Conservation (phyloP, 441 rosid species). For the Omphalea diandra region DNA sequence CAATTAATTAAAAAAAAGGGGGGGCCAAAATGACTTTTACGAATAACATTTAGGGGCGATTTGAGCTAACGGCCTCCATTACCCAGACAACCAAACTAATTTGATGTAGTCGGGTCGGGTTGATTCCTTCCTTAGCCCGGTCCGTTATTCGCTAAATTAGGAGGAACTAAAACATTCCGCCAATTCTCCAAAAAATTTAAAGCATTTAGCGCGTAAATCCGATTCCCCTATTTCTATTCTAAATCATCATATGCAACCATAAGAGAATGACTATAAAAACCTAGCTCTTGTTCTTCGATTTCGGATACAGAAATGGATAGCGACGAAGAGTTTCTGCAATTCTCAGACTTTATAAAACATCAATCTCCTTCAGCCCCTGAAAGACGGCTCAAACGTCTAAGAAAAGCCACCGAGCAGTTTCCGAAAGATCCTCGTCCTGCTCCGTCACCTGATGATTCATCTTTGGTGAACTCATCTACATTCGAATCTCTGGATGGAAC, state of each 20-base stretch:
- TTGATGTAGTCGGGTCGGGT: too few relatives aligned
- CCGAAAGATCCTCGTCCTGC: conserved; percentile 20
- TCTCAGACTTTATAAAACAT: conserved; percentile 42
- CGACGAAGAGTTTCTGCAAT: conserved; percentile 48
- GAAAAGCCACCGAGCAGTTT: conserved; percentile 37
- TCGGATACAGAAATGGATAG: conserved; percentile 49
- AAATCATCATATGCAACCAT: not conserved
- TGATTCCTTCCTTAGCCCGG: too few relatives aligned
- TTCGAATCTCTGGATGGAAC: not conserved
- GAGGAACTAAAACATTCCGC: not conserved
- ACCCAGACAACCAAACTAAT: too few relatives aligned
- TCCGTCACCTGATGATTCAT: conserved; percentile 24
- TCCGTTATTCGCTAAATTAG: not conserved
- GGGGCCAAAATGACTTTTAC: too few relatives aligned
- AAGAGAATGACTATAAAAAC: conserved; percentile 2
- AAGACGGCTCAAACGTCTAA: conserved; percentile 70
- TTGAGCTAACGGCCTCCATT: too few relatives aligned
- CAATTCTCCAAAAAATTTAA: not conserved
- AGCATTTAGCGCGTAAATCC: conserved; percentile 22
- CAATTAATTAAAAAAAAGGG: too few relatives aligned
- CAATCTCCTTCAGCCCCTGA: conserved; percentile 40
- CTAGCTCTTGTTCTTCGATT: not conserved
- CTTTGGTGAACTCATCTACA: conserved; percentile 12
- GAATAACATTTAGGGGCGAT: too few relatives aligned
- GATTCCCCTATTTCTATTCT: not conserved